Evolutionary conservation across 2,329 filamentous ascomycete species (phyloP).

Genomic region (Fusarium guadeloupense): DNA sequence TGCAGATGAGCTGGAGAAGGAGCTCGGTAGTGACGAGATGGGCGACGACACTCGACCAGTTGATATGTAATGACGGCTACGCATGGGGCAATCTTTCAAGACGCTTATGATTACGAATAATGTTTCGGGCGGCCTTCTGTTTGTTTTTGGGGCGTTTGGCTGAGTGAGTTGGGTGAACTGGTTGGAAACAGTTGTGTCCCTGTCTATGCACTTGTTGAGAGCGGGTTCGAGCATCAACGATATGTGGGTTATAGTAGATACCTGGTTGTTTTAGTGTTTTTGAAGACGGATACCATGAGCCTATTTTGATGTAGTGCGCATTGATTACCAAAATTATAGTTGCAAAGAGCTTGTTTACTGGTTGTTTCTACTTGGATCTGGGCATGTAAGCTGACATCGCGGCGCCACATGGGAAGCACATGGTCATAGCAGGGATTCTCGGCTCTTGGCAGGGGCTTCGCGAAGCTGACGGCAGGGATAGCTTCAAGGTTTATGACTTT

Average conservation of each 20-base stretch:
- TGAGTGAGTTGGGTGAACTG: slow-evolving; percentile 6
- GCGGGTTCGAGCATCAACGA: slow-evolving; percentile 13
- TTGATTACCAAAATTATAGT: slow-evolving; percentile 8
- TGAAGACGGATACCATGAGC: slow-evolving; percentile 32
- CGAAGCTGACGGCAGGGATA: neutral
- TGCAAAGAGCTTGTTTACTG: neutral
- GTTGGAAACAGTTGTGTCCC: slow-evolving; percentile 19
- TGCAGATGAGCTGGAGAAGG: slow-evolving; percentile 89
- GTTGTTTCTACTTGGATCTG: neutral
- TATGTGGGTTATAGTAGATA: slow-evolving; percentile 28
- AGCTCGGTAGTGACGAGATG: slow-evolving; percentile 72
- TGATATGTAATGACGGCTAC: slow-evolving; percentile 46
- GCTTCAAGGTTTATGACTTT: neutral
- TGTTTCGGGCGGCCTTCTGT: slow-evolving; percentile 28
- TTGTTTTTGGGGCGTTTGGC: slow-evolving; percentile 36
- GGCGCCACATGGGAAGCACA: slow-evolving; percentile 26
- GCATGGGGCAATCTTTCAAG: slow-evolving; percentile 30
- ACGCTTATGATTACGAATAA: slow-evolving; percentile 38
- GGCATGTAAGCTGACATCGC: slow-evolving; percentile 14
- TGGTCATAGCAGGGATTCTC: slow-evolving; percentile 28
- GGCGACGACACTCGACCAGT: slow-evolving; percentile 63
- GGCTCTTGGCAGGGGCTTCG: slow-evolving; percentile 16
- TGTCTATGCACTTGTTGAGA: slow-evolving; percentile 23
- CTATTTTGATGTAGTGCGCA: slow-evolving; percentile 3
- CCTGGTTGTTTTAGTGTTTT: slow-evolving; percentile 34